These are phyloP conservation scores for Leishmania major DNA, from an alignment of 208 protist species.

Conservation along the genomic window DNA sequence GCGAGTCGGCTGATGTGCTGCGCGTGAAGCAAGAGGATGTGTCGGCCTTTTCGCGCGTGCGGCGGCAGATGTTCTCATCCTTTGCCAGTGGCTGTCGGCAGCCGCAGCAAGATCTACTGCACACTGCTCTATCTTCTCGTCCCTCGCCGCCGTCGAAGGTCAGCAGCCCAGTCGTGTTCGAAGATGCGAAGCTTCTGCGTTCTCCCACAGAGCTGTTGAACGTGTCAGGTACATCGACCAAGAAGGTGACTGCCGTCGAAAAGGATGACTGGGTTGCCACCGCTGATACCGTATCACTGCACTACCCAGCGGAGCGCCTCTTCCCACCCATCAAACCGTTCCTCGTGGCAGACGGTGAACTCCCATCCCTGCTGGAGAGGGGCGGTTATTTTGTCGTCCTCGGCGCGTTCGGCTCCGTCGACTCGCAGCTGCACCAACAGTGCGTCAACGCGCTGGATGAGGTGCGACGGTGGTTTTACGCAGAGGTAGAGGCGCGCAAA, in stretches of 20 bases:
- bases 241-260: neutral
- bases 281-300: conserved; percentile 4
- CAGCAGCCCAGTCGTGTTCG: conserved; percentile 15
- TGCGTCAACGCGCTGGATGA: conserved; percentile 47
- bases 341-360: conserved; percentile 17
- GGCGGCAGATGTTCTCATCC: conserved; percentile 4
- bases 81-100: conserved; percentile 11
- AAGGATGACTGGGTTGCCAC: neutral
- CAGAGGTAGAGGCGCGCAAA: conserved; percentile 41
- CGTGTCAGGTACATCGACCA: neutral
- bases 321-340: conserved; percentile 34
- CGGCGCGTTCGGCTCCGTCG: conserved; percentile 52
- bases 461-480: conserved; percentile 45
- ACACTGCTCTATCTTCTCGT: conserved; percentile 7
- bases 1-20: conserved; percentile 6
- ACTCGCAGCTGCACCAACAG: conserved; percentile 47
- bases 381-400: conserved; percentile 73
- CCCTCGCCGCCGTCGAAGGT: conserved; percentile 15
- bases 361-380: conserved; percentile 35
- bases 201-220: conserved; percentile 14
- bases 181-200: neutral
- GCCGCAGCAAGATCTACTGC: neutral
- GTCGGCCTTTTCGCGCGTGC: neutral
- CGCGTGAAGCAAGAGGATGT: conserved; percentile 11
- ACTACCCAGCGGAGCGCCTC: neutral